Conservation (phyloP, 495 filamentous ascomycete species). For the Xylaria acuta region DNA sequence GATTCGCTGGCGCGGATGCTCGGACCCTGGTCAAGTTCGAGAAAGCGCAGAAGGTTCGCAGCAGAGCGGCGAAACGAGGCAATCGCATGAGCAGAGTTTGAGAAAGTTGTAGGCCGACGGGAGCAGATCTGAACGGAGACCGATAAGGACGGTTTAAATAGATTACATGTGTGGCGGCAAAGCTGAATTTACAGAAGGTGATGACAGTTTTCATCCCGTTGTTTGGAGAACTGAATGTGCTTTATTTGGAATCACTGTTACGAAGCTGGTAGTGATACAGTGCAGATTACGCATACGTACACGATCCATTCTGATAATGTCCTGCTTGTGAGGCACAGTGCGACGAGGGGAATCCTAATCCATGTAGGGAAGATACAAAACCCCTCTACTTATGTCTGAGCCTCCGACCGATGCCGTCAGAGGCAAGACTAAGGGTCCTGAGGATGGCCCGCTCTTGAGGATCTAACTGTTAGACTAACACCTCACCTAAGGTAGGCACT, state of each 20-base stretch:
- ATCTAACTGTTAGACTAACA: not conserved
- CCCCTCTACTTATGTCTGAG: conserved; percentile 10
- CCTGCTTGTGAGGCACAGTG: not conserved
- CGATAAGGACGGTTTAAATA: conserved; percentile 7
- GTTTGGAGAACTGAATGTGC: conserved; percentile 3
- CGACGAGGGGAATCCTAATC: not conserved
- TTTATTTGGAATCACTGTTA: conserved; percentile 26
- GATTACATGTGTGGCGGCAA: conserved; percentile 1
- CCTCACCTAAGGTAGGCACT: not conserved
- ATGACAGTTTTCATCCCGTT: conserved; percentile 21
- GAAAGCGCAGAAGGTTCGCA: conserved; percentile 57
- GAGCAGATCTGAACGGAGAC: not conserved
- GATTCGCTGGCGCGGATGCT: conserved; percentile 35
- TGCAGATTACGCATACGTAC: not conserved
- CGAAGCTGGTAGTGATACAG: not conserved
- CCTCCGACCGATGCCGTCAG: conserved; percentile 19
- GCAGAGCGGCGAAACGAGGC: conserved; percentile 53
- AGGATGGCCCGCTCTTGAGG: not conserved
- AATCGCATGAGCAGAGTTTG: conserved; percentile 59
- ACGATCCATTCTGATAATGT: not conserved
- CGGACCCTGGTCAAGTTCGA: conserved; percentile 44
- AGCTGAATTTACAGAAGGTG: not conserved
- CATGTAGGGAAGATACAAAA: not conserved
- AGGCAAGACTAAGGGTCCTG: not conserved
- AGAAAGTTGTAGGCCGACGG: not conserved